Conservation (phyloP, 2,329 filamentous ascomycete genomes). For the Tolypocladium paradoxum region DNA sequence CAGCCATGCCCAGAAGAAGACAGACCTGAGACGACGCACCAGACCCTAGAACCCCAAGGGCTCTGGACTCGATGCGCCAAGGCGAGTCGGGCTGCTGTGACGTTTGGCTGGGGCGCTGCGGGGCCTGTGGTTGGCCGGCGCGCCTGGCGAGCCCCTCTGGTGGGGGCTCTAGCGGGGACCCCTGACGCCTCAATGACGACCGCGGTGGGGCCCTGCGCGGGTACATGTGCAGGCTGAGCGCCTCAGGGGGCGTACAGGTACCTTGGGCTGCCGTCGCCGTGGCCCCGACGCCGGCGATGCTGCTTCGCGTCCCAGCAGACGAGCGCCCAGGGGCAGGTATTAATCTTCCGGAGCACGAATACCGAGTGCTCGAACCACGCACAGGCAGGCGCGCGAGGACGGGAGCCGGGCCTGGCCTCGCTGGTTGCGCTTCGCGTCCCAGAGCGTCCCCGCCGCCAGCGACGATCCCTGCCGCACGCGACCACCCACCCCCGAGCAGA, state of each 20-base stretch:
- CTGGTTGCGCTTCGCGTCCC: not conserved
- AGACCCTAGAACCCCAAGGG: too few species aligned
- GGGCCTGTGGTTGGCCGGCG: slow-evolving; percentile 4
- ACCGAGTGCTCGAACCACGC: too few species aligned
- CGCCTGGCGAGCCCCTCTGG: not conserved
- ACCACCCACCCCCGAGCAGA: slow-evolving; percentile 3
- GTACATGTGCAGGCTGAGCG: not conserved
- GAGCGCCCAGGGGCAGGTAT: too few species aligned
- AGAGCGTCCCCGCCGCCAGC: slow-evolving; percentile 2
- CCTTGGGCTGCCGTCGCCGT: not conserved
- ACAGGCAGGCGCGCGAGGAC: not conserved
- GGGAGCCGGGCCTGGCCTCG: not conserved
- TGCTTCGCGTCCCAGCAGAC: too few species aligned
- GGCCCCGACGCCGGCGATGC: not conserved
- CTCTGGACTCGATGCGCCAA: slow-evolving; percentile 9
- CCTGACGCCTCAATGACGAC: slow-evolving; percentile 9
- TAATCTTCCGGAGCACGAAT: too few species aligned
- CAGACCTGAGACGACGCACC: too few species aligned
- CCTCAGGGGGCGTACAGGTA: not conserved
- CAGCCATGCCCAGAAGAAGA: too few species aligned
- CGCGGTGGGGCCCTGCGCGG: slow-evolving; percentile 3
- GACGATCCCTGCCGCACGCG: slow-evolving; percentile 11
- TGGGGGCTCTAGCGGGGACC: slow-evolving; percentile 6
- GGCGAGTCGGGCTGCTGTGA: slow-evolving; percentile 8
- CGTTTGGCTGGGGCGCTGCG: slow-evolving; percentile 9